phyloP scores from a whole-genome alignment of 192 early-diverging fungal genomes.

The Rhizophagus sp. region DNA sequence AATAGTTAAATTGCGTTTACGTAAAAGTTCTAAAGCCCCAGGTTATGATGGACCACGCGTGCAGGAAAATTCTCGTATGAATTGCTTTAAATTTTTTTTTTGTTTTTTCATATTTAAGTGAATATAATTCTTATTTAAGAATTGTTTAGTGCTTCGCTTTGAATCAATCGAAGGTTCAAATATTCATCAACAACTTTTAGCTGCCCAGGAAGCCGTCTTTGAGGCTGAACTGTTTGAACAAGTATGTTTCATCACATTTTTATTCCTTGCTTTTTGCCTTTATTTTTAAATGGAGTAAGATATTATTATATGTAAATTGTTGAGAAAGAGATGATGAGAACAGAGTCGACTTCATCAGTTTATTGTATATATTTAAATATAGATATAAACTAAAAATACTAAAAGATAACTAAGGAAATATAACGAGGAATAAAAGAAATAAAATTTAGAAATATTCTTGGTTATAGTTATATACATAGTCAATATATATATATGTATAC shows the following conservation, averaged over 20 bases:
- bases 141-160: neutral
- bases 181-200: constrained; percentile 30
- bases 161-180: neutral
- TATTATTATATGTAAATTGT: too few species aligned
- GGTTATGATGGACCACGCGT: neutral
- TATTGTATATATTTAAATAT: too few species aligned
- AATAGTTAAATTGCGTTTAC: constrained; percentile 17
- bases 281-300: neutral
- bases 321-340: too few species aligned
- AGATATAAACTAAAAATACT: too few species aligned
- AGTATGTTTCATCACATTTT: neutral
- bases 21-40: neutral
- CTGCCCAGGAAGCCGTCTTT: constrained; percentile 29
- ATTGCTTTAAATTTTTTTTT: neutral
- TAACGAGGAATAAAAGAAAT: too few species aligned
- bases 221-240: constrained; percentile 24
- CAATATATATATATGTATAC: too few species aligned
- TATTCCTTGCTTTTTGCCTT: neutral
- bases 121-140: neutral
- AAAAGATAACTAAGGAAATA: too few species aligned
- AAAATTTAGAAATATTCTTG: too few species aligned
- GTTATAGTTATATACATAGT: too few species aligned
- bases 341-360: too few species aligned
- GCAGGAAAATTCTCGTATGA: constrained; percentile 25
- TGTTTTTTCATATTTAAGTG: neutral